Evolutionary conservation across 2,329 filamentous ascomycete genomes (phyloP).

Genomic region (Pseudopithomyces chartarum): DNA sequence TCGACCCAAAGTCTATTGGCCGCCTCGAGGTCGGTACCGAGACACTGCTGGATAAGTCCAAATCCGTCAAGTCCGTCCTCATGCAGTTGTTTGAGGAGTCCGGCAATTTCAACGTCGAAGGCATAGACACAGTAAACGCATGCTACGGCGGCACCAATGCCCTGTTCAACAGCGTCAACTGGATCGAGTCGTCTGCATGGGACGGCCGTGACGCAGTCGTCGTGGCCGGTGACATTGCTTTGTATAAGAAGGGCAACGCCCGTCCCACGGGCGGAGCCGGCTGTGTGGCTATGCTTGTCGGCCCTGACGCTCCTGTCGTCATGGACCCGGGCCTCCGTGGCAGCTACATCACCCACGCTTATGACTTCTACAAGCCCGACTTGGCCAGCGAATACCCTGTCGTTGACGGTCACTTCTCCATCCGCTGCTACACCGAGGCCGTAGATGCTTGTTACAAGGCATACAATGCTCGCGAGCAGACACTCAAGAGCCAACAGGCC

Average conservation of each 20-base stretch:
- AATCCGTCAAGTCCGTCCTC: constrained; percentile 60
- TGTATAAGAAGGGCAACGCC: constrained; percentile 60
- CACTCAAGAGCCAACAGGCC: constrained; percentile 48
- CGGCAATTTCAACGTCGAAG: constrained; percentile 60
- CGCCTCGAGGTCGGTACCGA: constrained; percentile 60
- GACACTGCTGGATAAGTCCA: constrained; percentile 61
- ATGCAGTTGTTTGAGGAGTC: constrained; percentile 58
- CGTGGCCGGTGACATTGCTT: constrained; percentile 58
- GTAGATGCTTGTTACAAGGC: constrained; percentile 60
- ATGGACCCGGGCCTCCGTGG: constrained; percentile 57
- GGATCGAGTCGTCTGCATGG: constrained; percentile 60
- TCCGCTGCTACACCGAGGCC: constrained; percentile 59
- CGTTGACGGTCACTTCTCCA: constrained; percentile 59
- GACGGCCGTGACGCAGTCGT: constrained; percentile 59
- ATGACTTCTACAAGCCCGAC: constrained; percentile 63
- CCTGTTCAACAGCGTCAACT: constrained; percentile 60
- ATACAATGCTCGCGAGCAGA: constrained; percentile 56
- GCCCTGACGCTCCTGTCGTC: constrained; percentile 56
- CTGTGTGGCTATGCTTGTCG: constrained; percentile 59
- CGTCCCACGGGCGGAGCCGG: constrained; percentile 59
- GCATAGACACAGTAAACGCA: constrained; percentile 59
- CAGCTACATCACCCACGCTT: constrained; percentile 57
- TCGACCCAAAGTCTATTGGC: constrained; percentile 57
- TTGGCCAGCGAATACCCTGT: constrained; percentile 59
- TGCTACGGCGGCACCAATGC: constrained; percentile 62